Base-by-base conservation (phyloP, 805 yeast genomes). In the Candida coquimbonensis region DNA sequence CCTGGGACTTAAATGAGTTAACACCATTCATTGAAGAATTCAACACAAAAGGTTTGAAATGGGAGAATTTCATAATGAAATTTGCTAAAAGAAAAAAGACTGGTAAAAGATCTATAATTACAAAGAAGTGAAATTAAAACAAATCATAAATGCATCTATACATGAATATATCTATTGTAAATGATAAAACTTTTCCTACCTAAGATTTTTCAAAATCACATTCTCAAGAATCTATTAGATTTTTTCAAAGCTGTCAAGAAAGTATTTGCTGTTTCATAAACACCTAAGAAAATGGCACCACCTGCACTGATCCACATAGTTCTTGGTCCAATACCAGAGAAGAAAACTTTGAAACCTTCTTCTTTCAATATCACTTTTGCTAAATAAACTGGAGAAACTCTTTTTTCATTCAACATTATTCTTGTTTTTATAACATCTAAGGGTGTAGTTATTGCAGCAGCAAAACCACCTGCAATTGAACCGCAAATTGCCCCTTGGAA, bases 251-350 rank as follows among this genome's bases (percentile, higher is more conserved):
- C 33, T 13, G 26, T 47, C 19, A 57, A 29, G 2, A 54, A 36
- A 2, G 51, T 43, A 27, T 50, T 55, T 1, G 54, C 55, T 21
- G 81, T 64, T 65, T 95, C 99, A 60, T 93, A 93, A 45, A 87
- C 87, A 5, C 99, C 99, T 46, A 93, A 70, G 69, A 95, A 93
- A 16, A 95, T 89, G 16, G 98, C 96, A 27, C 99, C 99, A 19
- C 99, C 99, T 5, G 95, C 93, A 67, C 95, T 83, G 47, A 93
- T 91, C 99, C 99, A 93, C 78, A 86, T 73, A 0, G 97, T 90
- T 62, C 99, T 75, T 5, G 99, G 98, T 0, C 96, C 97, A 26
- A 91, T 74, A 13, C 99, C 99, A 41, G 76, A 76, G 60, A 79
- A 76, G 53, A 93, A 88, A 1, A 84, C 88, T 8, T 61, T 53